Percentiles rank a stretch among this genome's conserved stretches.
These are phyloP conservation scores for California macrophylla DNA, from an alignment of 441 rosid genomes.

Conservation along the genomic window DNA sequence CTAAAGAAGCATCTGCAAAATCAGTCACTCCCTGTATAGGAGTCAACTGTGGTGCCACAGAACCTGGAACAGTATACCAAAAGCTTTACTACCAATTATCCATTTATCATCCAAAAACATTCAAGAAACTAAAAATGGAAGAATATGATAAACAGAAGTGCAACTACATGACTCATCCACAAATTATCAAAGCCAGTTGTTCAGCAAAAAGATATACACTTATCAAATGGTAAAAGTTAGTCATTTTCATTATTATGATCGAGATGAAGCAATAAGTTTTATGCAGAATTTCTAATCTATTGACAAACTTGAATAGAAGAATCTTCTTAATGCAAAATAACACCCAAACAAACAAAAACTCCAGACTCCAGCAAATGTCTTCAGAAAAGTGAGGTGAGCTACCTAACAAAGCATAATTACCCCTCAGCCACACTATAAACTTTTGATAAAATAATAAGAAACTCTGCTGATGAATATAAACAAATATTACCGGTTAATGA, in stretches of 20 bases:
- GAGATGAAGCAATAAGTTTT: neutral
- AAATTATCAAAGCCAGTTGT: neutral
- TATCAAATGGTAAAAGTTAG: neutral
- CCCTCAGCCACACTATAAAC: neutral
- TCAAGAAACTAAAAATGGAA: constrained; percentile 10
- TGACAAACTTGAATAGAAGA: no score
- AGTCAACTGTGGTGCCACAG: constrained; percentile 52
- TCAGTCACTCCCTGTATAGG: constrained; percentile 38
- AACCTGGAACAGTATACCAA: constrained; percentile 32
- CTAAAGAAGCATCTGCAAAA: constrained; percentile 57
- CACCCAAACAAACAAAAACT: neutral
- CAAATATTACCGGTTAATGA: constrained; percentile 49
- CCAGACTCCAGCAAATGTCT: neutral
- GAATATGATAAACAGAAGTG: neutral
- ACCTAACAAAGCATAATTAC: neutral
- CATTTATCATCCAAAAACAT: neutral
- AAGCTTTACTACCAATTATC: neutral
- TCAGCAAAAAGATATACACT: constrained; percentile 2
- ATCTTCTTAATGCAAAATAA: neutral
- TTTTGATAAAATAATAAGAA: neutral
- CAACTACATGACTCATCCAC: constrained; percentile 4
- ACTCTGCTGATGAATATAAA: neutral
- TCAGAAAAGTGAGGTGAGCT: neutral
- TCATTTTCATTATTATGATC: neutral
- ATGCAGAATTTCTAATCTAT: neutral